Conservation (phyloP, 768 basidiomycete genomes). For the Boletus reticulatus region DNA sequence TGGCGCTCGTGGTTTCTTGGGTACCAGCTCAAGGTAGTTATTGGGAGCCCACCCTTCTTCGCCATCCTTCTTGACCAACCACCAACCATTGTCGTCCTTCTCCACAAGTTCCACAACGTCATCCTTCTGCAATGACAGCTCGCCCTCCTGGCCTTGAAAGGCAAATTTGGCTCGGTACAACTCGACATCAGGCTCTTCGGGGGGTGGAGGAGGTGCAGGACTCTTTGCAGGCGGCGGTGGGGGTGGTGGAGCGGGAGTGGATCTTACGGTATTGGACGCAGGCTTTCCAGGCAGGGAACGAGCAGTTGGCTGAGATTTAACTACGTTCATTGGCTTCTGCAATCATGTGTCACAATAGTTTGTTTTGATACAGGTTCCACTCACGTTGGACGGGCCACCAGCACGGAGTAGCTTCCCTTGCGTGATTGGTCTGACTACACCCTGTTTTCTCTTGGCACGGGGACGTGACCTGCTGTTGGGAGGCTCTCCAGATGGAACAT, state of each 20-base stretch:
- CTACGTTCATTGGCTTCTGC: slow-evolving; percentile 43
- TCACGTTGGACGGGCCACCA: slow-evolving; percentile 69
- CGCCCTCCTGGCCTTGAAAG: slow-evolving; percentile 92
- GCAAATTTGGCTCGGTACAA: slow-evolving; percentile 86
- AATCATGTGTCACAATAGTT: slow-evolving; percentile 3
- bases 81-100: slow-evolving; percentile 97
- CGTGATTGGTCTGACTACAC: slow-evolving; percentile 81
- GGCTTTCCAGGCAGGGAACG: slow-evolving; percentile 64
- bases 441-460: slow-evolving; percentile 83
- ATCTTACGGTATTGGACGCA: slow-evolving; percentile 26
- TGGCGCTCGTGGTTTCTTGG: slow-evolving; percentile 60
- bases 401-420: slow-evolving; percentile 77
- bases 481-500: slow-evolving; percentile 86
- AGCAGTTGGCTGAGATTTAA: slow-evolving; percentile 39
- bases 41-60: slow-evolving; percentile 94
- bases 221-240: slow-evolving; percentile 41
- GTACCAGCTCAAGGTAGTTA: slow-evolving; percentile 85
- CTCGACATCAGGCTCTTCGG: slow-evolving; percentile 63
- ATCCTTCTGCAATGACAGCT: slow-evolving; percentile 87
- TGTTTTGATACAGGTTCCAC: slow-evolving; percentile 9
- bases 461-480: slow-evolving; percentile 79
- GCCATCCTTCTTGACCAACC: slow-evolving; percentile 84
- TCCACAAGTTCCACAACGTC: slow-evolving; percentile 89
- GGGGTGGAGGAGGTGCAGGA: slow-evolving; percentile 52
- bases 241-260: slow-evolving; percentile 27